phyloP scores from a whole-genome alignment of 805 yeast species.

The Lipomyces mesembrius region DNA sequence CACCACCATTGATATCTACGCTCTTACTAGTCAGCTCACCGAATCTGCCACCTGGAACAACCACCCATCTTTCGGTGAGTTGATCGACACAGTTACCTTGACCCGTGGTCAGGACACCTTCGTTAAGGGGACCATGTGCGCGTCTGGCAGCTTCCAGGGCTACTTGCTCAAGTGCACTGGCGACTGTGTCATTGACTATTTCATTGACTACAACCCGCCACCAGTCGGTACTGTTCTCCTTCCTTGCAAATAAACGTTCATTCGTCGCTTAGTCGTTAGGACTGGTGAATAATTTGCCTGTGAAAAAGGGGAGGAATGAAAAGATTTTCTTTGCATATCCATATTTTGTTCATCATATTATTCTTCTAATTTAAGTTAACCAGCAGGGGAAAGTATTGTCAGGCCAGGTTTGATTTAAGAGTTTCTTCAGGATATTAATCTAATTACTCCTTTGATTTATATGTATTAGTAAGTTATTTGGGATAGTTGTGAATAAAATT shows the following conservation, averaged over 20 bases:
- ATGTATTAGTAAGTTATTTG: neutral
- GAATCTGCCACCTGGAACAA: constrained; percentile 35
- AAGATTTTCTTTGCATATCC: neutral
- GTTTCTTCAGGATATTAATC: neutral
- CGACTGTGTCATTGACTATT: constrained; percentile 34
- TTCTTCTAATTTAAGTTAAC: too few relatives aligned
- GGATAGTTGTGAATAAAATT: neutral
- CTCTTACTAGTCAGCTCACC: constrained; percentile 15
- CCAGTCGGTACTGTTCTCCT: constrained; percentile 37
- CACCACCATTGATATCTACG: constrained; percentile 31
- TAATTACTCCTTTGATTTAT: too few relatives aligned
- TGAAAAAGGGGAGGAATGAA: too few relatives aligned
- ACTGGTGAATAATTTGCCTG: neutral
- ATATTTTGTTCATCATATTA: neutral
- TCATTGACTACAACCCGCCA: constrained; percentile 37
- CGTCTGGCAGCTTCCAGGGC: constrained; percentile 25
- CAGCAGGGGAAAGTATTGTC: neutral
- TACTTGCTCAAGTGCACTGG: constrained; percentile 36
- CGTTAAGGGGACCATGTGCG: constrained; percentile 23
- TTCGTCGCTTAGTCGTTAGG: neutral
- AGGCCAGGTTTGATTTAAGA: neutral
- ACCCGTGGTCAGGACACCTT: constrained; percentile 28
- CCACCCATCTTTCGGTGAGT: constrained; percentile 32
- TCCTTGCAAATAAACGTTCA: constrained; percentile 25
- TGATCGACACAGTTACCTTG: constrained; percentile 32